phyloP scores from a whole-genome alignment of 805 yeast species.

The Priceomyces medius region DNA sequence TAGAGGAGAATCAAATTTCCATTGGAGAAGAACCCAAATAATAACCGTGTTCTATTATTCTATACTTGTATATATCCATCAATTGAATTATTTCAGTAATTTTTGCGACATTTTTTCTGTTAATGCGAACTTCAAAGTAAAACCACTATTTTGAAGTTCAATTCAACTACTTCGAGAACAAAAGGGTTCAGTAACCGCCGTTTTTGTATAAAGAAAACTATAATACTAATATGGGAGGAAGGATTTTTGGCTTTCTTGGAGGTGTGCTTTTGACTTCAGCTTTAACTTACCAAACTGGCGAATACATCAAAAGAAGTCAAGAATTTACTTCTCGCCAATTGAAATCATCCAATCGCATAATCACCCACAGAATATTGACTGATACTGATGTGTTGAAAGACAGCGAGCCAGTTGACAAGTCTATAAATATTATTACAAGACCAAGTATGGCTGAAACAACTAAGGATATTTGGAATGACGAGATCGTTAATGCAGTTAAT shows the following conservation, averaged over 20 bases:
- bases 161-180: background rate
- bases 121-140: background rate
- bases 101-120: background rate
- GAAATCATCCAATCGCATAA: conserved; percentile 45
- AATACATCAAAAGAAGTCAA: conserved; percentile 51
- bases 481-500: conserved; percentile 60
- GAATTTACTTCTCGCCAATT: conserved; percentile 47
- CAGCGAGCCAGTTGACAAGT: conserved; percentile 39
- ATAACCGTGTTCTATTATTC: background rate
- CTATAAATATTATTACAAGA: conserved; percentile 27
- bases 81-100: background rate
- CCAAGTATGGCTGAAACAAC: conserved; percentile 54
- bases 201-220: background rate
- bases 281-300: conserved; percentile 59
- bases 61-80: background rate
- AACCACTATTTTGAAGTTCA: background rate
- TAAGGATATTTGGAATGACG: conserved; percentile 79
- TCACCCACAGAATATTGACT: conserved; percentile 53
- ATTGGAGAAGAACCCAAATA: background rate
- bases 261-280: conserved; percentile 65
- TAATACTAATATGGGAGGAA: conserved; percentile 37
- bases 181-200: background rate
- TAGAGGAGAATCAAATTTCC: conserved; percentile 8
- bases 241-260: conserved; percentile 44
- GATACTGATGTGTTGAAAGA: conserved; percentile 46